Evolutionary conservation across 2,329 filamentous ascomycete genomes (phyloP).

Genomic region (Calonectria fujianensis): DNA sequence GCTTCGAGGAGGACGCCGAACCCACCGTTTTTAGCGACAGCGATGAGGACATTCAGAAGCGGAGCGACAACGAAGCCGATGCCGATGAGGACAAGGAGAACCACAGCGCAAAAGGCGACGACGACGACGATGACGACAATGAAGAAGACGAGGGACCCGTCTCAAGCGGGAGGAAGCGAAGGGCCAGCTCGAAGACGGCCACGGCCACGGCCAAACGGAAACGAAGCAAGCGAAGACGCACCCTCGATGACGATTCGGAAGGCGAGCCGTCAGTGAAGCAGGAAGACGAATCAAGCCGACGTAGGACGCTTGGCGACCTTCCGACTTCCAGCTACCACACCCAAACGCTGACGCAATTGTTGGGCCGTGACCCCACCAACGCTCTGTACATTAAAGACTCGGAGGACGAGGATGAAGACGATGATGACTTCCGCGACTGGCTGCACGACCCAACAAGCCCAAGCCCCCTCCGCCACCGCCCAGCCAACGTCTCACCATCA

Average conservation of each 20-base stretch:
- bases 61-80: constrained; percentile 24
- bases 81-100: constrained; percentile 46
- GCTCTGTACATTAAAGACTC: constrained; percentile 60
- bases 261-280: constrained; percentile 45
- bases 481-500: constrained; percentile 35
- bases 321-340: constrained; percentile 62
- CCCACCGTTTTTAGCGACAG: constrained; percentile 55
- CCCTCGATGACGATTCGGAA: constrained; percentile 52
- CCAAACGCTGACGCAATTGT: constrained; percentile 65
- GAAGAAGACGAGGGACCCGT: constrained; percentile 51
- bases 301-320: constrained; percentile 59
- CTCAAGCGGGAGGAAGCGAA: constrained; percentile 52
- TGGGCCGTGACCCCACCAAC: constrained; percentile 49
- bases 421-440: constrained; percentile 60
- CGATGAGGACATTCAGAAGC: constrained; percentile 50
- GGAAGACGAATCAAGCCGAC: constrained; percentile 46
- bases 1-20: constrained; percentile 57
- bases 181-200: constrained; percentile 40
- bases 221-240: constrained; percentile 55
- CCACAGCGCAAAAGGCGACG: constrained; percentile 42
- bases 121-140: constrained; percentile 43
- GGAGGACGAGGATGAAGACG: constrained; percentile 59
- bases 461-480: constrained; percentile 48
- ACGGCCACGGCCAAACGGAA: constrained; percentile 39
- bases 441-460: constrained; percentile 56